A percentile compares a stretch with the other conserved stretches of the same genome.
Conservation (phyloP, 345 rosid genomes). For the Firmiana major region DNA sequence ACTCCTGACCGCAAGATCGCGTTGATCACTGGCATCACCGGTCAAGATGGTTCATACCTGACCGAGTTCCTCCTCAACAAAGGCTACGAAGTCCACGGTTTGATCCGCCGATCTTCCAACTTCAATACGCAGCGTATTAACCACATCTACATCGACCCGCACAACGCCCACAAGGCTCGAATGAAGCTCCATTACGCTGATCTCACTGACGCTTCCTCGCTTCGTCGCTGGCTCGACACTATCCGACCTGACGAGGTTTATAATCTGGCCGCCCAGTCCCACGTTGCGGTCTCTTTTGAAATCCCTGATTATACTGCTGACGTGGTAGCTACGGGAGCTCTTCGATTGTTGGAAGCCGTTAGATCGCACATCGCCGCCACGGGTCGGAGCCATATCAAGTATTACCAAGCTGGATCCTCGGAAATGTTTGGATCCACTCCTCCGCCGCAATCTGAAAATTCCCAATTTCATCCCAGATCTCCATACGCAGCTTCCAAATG, state of each 20-base stretch:
- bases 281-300: conserved; percentile 91
- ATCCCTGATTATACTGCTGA: conserved; percentile 96
- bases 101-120: conserved; percentile 87
- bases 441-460: conserved; percentile 70
- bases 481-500: conserved; percentile 90
- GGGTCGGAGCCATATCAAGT: conserved; percentile 55
- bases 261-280: conserved; percentile 91
- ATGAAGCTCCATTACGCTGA: conserved; percentile 92
- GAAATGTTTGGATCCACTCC: conserved; percentile 96
- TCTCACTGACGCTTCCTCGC: conserved; percentile 83
- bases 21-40: conserved; percentile 87
- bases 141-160: conserved; percentile 94
- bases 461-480: conserved; percentile 91
- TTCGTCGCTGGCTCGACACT: conserved; percentile 91
- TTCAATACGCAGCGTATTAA: conserved; percentile 93
- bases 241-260: conserved; percentile 86
- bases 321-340: conserved; percentile 88
- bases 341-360: conserved; percentile 87
- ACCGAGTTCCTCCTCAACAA: conserved; percentile 76
- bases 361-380: conserved; percentile 77
- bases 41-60: conserved; percentile 93
- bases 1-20: conserved; percentile 41
- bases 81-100: conserved; percentile 79
- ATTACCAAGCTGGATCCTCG: conserved; percentile 91
- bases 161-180: conserved; percentile 72